Evolutionary conservation across 306 rosid genomes (phyloP).

Genomic region (Betula pendula): DNA sequence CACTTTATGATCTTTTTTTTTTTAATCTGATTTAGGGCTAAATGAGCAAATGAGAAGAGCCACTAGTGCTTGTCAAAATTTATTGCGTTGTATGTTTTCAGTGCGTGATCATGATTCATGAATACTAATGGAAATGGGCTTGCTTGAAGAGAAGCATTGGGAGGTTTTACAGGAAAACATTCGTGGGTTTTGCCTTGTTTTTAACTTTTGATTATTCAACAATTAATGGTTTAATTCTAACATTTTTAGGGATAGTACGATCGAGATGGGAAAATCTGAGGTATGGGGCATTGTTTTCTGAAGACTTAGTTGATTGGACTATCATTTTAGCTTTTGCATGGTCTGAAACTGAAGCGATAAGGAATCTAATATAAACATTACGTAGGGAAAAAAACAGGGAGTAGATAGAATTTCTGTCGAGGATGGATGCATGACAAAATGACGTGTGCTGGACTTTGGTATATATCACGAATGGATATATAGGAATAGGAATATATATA

Average conservation of each 20-base stretch:
- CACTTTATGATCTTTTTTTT: not conserved
- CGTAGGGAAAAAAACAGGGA: not conserved
- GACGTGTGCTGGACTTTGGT: not conserved
- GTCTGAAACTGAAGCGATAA: not conserved
- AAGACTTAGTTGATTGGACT: not conserved
- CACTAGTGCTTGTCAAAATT: not conserved
- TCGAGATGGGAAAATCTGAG: too few species aligned
- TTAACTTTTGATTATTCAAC: not conserved
- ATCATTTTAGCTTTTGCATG: not conserved
- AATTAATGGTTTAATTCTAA: not conserved
- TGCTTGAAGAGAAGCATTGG: not conserved
- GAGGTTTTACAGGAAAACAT: too few species aligned
- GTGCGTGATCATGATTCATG: not conserved
- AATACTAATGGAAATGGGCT: not conserved
- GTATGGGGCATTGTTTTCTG: not conserved
- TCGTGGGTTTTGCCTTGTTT: constrained; percentile 1
- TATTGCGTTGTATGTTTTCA: not conserved
- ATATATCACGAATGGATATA: not conserved
- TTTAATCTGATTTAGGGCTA: not conserved
- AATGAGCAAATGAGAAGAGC: not conserved
- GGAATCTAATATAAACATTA: not conserved
- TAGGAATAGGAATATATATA: too few species aligned
- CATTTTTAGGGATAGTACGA: not conserved
- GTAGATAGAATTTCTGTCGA: not conserved
- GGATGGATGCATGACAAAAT: not conserved